Evolutionary conservation across 148 eudicot genomes (phyloP).

Genomic region (Rhododendron ferrugineum): DNA sequence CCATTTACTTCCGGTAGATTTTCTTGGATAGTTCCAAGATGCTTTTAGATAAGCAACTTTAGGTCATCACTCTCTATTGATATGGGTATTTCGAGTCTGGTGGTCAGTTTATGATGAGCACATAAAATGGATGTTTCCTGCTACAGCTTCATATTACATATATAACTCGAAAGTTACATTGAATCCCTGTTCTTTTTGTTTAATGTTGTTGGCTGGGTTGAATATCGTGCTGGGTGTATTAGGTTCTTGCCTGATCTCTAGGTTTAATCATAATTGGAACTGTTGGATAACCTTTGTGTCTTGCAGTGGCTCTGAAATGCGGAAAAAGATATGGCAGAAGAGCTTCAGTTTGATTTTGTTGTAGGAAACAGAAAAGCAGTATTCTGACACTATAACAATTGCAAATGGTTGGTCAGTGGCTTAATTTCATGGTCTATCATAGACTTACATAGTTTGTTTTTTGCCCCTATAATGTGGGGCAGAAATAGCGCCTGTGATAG

Average conservation of each 20-base stretch:
- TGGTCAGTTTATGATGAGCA: conserved; percentile 4
- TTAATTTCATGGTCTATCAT: too few relatives aligned
- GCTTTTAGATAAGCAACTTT: background rate
- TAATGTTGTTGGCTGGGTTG: background rate
- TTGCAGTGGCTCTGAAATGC: background rate
- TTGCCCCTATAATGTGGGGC: background rate
- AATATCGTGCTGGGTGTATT: background rate
- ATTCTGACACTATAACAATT: background rate
- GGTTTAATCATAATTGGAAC: background rate
- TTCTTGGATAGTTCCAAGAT: background rate
- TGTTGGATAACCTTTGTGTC: background rate
- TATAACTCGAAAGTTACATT: background rate
- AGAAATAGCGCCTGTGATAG: background rate
- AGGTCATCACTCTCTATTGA: background rate
- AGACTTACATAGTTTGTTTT: background rate
- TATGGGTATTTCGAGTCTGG: conserved; percentile 2
- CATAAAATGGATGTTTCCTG: conserved; percentile 1
- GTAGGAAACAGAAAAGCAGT: background rate
- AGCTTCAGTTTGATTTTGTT: background rate
- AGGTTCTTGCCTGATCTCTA: background rate
- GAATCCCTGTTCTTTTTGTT: background rate
- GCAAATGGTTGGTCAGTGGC: background rate
- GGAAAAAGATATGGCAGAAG: background rate
- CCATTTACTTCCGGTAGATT: conserved; percentile 55
- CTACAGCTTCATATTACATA: background rate